Conservation (phyloP, 169 alveolate genomes). For the Eimeria falciformis region DNA sequence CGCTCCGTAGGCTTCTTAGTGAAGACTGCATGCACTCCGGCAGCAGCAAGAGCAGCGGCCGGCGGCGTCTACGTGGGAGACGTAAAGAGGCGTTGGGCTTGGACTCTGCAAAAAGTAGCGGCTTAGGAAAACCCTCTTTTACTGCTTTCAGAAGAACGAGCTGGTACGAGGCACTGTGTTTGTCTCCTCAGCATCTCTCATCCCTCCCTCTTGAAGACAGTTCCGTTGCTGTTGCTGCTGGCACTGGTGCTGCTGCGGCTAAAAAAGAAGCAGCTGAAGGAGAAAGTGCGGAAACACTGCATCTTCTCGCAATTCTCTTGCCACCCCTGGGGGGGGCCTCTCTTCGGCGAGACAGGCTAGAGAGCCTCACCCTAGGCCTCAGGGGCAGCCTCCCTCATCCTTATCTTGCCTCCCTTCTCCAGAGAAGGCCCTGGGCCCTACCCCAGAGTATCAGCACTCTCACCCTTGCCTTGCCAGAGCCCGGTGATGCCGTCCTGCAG, state of each 20-base stretch:
- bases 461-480: constrained; percentile 11
- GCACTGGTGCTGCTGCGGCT: not conserved
- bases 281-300: not conserved
- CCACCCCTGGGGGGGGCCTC: constrained; percentile 34
- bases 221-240: constrained; percentile 10
- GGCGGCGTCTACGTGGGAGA: not conserved
- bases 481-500: constrained; percentile 12
- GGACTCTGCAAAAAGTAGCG: not conserved
- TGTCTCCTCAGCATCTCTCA: constrained; percentile 12
- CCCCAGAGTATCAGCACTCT: constrained; percentile 10
- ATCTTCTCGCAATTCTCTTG: constrained; percentile 22
- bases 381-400: not conserved
- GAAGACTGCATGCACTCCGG: constrained; percentile 2
- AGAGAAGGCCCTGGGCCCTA: not conserved
- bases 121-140: not conserved
- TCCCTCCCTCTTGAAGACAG: not conserved
- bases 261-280: not conserved
- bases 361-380: not conserved
- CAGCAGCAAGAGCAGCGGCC: constrained; percentile 31
- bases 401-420: not conserved
- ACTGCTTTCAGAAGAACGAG: constrained; percentile 12
- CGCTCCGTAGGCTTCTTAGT: constrained; percentile 5
- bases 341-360: not conserved
- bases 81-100: not conserved
- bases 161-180: constrained; percentile 28